A percentile compares a stretch with the other conserved stretches of the same genome.
These are phyloP conservation scores for Benincasa hispida DNA, from an alignment of 306 rosid species.

Conservation along the genomic window DNA sequence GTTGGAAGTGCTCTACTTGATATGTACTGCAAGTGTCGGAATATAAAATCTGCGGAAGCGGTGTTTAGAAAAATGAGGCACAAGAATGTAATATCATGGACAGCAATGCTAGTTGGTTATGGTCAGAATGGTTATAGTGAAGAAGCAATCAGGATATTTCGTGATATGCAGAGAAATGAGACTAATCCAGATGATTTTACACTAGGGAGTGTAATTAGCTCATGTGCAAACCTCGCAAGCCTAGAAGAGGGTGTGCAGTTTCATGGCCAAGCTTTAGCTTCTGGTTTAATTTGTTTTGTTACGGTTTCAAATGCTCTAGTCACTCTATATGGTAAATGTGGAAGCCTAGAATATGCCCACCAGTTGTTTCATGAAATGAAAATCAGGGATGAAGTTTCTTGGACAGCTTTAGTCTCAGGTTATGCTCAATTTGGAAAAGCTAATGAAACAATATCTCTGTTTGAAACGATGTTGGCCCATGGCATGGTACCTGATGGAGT, in stretches of 20 bases:
- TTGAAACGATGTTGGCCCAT: conserved; percentile 53
- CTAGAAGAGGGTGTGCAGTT: conserved; percentile 92
- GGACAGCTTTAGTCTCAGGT: conserved; percentile 92
- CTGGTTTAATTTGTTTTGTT: conserved; percentile 50
- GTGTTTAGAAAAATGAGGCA: conserved; percentile 59
- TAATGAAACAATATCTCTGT: conserved; percentile 50
- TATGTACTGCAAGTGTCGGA: conserved; percentile 81
- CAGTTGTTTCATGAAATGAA: conserved; percentile 58
- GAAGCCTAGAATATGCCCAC: conserved; percentile 57
- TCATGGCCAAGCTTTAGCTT: conserved; percentile 63
- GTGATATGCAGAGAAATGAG: conserved; percentile 71
- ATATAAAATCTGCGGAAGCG: conserved; percentile 47
- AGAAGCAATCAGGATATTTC: conserved; percentile 68
- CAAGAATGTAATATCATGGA: conserved; percentile 87
- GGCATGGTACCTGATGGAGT: conserved; percentile 67
- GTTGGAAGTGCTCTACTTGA: conserved; percentile 92
- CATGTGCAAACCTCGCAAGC: conserved; percentile 90
- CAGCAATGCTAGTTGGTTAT: conserved; percentile 83
- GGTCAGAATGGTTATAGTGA: conserved; percentile 80
- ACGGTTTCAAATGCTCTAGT: conserved; percentile 84
- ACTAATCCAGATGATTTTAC: conserved; percentile 73
- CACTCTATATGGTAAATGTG: conserved; percentile 79
- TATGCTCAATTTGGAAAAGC: conserved; percentile 76
- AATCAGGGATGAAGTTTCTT: conserved; percentile 61
- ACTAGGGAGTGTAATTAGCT: conserved; percentile 79